A percentile compares a stretch with the other conserved stretches of the same genome.
These are phyloP conservation scores for Cercophora samala DNA, from an alignment of 495 filamentous ascomycete species.

Conservation along the genomic window DNA sequence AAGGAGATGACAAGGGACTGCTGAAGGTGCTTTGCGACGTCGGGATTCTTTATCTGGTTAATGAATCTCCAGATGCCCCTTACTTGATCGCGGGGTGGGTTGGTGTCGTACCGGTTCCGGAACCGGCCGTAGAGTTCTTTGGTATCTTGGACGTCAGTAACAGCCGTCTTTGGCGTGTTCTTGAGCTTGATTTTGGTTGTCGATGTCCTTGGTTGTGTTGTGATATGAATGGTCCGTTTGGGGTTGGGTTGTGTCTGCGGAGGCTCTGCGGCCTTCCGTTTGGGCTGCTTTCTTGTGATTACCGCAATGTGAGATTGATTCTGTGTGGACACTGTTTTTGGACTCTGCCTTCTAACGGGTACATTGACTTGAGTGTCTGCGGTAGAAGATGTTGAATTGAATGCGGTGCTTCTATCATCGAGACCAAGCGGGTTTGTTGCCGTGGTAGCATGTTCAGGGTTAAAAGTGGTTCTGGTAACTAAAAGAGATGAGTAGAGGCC, in stretches of 20 bases:
- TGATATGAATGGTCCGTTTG: background rate
- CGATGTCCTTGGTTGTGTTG: background rate
- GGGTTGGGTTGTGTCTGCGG: background rate
- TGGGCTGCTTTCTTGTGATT: background rate
- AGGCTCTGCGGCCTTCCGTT: constrained; percentile 7
- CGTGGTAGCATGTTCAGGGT: background rate
- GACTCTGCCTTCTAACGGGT: background rate
- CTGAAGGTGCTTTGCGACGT: constrained; percentile 26
- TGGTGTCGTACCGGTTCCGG: constrained; percentile 21
- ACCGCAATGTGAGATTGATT: background rate
- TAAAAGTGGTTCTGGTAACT: background rate
- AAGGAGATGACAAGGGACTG: constrained; percentile 18
- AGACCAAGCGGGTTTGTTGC: background rate
- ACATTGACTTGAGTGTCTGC: background rate
- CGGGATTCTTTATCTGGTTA: constrained; percentile 19
- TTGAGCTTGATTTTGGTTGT: background rate
- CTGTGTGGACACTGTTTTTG: background rate
- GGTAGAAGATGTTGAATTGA: background rate
- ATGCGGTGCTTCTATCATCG: background rate
- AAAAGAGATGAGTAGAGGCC: background rate
- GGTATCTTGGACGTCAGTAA: constrained; percentile 12
- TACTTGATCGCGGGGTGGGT: constrained; percentile 23
- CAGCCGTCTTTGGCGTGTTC: background rate
- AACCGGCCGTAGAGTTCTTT: constrained; percentile 21
- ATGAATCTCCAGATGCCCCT: constrained; percentile 30